These are phyloP conservation scores for Rhizopogon roseolus DNA, from an alignment of 768 basidiomycete genomes.

Conservation along the genomic window DNA sequence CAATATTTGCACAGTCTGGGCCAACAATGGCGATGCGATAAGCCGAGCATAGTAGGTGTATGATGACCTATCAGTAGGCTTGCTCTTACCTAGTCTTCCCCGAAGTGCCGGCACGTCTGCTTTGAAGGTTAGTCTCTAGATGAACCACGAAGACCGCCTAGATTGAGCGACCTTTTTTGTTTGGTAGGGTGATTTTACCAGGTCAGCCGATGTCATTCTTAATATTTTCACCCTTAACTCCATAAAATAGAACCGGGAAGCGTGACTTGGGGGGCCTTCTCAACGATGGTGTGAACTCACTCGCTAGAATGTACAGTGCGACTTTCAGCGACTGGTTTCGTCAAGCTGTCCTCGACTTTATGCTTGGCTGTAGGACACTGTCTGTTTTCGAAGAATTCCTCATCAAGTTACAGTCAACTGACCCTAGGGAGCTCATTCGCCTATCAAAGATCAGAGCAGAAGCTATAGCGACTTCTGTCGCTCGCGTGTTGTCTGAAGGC, in stretches of 20 bases:
- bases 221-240: conserved; percentile 4
- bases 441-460: conserved; percentile 87
- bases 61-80: neutral
- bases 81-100: neutral
- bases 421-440: conserved; percentile 84
- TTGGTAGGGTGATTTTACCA: conserved; percentile 77
- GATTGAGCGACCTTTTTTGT: neutral
- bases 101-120: conserved; percentile 91
- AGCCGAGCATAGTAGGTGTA: conserved; percentile 75
- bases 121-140: conserved; percentile 56
- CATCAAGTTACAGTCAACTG: conserved; percentile 82
- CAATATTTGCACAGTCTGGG: conserved; percentile 65
- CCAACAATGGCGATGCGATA: conserved; percentile 96
- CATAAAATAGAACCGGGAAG: conserved; percentile 75
- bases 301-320: conserved; percentile 85
- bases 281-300: conserved; percentile 93
- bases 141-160: neutral
- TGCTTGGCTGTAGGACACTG: conserved; percentile 81
- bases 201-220: conserved; percentile 35
- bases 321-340: conserved; percentile 95
- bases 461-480: conserved; percentile 86
- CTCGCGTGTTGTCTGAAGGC: conserved; percentile 68
- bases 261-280: conserved; percentile 88
- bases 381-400: conserved; percentile 94
- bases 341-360: conserved; percentile 92